phyloP scores from a whole-genome alignment of 208 protist genomes.

The Phytomonas sp. region DNA sequence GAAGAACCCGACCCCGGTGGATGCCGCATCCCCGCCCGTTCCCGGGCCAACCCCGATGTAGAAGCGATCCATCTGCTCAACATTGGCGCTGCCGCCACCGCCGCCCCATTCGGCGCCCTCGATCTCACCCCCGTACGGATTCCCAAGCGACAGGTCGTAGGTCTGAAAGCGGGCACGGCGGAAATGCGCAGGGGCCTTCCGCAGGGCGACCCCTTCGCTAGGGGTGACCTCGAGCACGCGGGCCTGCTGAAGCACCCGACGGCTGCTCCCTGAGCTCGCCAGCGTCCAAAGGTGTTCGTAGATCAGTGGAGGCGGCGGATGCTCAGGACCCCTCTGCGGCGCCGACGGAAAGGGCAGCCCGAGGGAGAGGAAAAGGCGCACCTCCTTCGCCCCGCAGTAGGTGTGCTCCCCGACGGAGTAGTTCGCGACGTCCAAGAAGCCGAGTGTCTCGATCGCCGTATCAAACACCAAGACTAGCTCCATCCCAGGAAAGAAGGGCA shows the following conservation, averaged over 20 bases:
- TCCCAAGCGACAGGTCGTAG: constrained; percentile 46
- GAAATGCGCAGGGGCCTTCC: constrained; percentile 52
- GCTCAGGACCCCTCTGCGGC: neutral
- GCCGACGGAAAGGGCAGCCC: neutral
- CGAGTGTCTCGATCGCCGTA: constrained; percentile 27
- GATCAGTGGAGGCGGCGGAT: constrained; percentile 3
- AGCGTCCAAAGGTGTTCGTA: constrained; percentile 35
- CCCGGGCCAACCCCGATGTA: constrained; percentile 28
- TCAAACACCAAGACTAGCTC: constrained; percentile 51
- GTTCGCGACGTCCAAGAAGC: constrained; percentile 65
- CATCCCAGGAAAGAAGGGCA: constrained; percentile 44
- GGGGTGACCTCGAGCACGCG: constrained; percentile 50
- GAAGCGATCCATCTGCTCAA: neutral
- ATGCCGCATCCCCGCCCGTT: constrained; percentile 15
- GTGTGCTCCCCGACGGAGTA: constrained; percentile 53
- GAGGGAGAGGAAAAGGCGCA: constrained; percentile 40
- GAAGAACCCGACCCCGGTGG: neutral
- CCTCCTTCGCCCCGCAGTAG: constrained; percentile 60
- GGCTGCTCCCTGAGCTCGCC: constrained; percentile 10
- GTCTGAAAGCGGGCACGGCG: constrained; percentile 47
- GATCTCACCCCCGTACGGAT: neutral
- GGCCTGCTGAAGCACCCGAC: constrained; percentile 9
- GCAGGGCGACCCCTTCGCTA: constrained; percentile 39
- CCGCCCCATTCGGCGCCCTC: neutral
- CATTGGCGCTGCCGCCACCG: neutral